phyloP scores from a whole-genome alignment of 768 basidiomycete species.

The Hydnomerulius pinastri region DNA sequence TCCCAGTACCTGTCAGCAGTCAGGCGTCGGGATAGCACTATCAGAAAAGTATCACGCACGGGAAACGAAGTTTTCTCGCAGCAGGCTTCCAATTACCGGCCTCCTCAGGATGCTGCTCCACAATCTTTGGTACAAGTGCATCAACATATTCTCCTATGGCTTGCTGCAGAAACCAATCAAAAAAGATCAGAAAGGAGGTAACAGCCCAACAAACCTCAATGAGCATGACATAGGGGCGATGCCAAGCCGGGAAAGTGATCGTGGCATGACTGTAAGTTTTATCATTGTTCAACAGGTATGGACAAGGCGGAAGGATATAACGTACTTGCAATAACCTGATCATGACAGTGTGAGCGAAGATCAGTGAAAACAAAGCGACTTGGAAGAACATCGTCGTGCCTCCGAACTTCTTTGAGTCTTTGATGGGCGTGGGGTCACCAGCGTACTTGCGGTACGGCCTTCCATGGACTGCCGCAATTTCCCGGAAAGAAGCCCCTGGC shows the following conservation, averaged over 20 bases:
- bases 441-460: constrained; percentile 26
- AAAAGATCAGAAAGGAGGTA: too few species aligned
- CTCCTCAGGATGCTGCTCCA: constrained; percentile 18
- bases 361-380: neutral
- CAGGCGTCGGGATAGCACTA: neutral
- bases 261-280: constrained; percentile 21
- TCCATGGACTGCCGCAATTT: constrained; percentile 27
- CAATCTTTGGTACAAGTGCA: constrained; percentile 26
- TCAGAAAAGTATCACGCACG: constrained; percentile 16
- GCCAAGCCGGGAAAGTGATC: constrained; percentile 26
- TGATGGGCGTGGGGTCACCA: constrained; percentile 19
- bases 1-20: constrained; percentile 24
- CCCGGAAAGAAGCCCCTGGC: constrained; percentile 13
- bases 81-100: constrained; percentile 17
- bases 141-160: constrained; percentile 25
- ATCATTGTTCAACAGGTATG: neutral
- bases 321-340: constrained; percentile 31
- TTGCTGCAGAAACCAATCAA: constrained; percentile 19
- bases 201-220: constrained; percentile 16
- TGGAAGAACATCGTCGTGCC: constrained; percentile 14
- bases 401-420: constrained; percentile 24
- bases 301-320: neutral
- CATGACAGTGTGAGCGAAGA: neutral
- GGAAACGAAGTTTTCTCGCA: constrained; percentile 28
- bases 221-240: constrained; percentile 31